phyloP scores from a whole-genome alignment of 148 eudicot species.

The Chenopodium berlandieri region DNA sequence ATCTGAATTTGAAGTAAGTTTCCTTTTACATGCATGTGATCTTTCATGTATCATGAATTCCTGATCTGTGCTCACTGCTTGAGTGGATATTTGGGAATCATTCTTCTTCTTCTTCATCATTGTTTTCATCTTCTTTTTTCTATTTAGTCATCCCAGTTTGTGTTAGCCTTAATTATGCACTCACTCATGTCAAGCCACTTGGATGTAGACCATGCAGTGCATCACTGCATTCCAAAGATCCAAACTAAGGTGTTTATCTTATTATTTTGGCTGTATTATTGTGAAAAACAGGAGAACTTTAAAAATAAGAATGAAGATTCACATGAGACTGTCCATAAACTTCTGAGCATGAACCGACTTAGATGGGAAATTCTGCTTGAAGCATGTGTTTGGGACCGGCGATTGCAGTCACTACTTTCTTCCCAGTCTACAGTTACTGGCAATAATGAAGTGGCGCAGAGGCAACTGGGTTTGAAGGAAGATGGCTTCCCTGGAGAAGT shows the following conservation, averaged over 20 bases:
- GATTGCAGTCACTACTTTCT: conserved; percentile 62
- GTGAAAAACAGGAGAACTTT: conserved; percentile 47
- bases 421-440: conserved; percentile 27
- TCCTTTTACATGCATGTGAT: conserved; percentile 4
- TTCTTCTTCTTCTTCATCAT: background rate
- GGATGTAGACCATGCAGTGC: background rate
- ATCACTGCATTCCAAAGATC: background rate
- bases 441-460: conserved; percentile 15
- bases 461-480: conserved; percentile 10
- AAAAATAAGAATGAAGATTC: conserved; percentile 42
- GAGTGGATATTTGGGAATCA: background rate
- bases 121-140: background rate
- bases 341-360: conserved; percentile 61
- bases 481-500: conserved; percentile 21
- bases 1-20: conserved; percentile 68
- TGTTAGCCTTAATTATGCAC: background rate
- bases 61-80: background rate
- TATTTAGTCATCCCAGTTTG: background rate
- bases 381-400: conserved; percentile 77
- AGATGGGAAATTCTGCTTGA: conserved; percentile 66
- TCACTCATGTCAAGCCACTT: background rate
- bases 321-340: conserved; percentile 39
- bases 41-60: background rate
- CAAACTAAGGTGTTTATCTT: background rate
- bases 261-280: conserved; percentile 11